A percentile compares a stretch with the other conserved stretches of the same genome.
These are phyloP conservation scores for Diplocarpon mali DNA, from an alignment of 2,329 filamentous ascomycete genomes.

Conservation along the genomic window DNA sequence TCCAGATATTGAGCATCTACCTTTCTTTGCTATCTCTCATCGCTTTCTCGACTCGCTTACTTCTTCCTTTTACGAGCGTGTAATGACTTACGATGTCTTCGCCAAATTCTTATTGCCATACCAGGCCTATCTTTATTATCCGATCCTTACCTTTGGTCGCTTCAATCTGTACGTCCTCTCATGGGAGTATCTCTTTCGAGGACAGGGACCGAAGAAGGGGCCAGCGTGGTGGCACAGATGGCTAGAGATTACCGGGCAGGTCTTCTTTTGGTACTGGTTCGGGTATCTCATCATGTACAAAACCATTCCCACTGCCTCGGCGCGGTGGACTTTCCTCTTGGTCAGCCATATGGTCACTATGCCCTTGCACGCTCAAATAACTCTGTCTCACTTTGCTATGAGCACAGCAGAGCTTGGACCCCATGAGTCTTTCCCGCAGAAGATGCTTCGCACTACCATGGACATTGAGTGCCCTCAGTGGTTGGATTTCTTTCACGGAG, in stretches of 20 bases:
- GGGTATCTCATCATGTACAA: conserved; percentile 72
- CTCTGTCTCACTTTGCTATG: conserved; percentile 88
- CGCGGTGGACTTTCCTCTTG: conserved; percentile 64
- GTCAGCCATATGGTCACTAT: conserved; percentile 72
- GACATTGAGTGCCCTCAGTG: conserved; percentile 80
- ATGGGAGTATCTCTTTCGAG: conserved; percentile 63
- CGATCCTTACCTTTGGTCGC: conserved; percentile 66
- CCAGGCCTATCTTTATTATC: conserved; percentile 76
- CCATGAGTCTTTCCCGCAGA: conserved; percentile 78
- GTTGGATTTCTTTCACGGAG: conserved; percentile 84
- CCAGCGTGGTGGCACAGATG: conserved; percentile 75
- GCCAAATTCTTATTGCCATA: conserved; percentile 60
- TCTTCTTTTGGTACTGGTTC: conserved; percentile 80
- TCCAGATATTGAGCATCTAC: conserved; percentile 86
- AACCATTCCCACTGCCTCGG: conserved; percentile 56
- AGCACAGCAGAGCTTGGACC: conserved; percentile 77
- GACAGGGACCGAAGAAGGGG: conserved; percentile 62
- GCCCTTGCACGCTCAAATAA: conserved; percentile 81
- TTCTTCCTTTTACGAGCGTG: conserved; percentile 73
- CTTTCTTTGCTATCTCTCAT: conserved; percentile 79
- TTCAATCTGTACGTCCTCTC: conserved; percentile 82
- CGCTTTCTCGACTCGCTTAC: conserved; percentile 62
- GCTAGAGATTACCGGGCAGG: conserved; percentile 64
- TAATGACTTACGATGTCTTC: conserved; percentile 68
- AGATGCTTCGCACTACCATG: conserved; percentile 89